These are phyloP conservation scores for Jacaranda copaia DNA, from an alignment of 257 asterid genomes.

Conservation along the genomic window DNA sequence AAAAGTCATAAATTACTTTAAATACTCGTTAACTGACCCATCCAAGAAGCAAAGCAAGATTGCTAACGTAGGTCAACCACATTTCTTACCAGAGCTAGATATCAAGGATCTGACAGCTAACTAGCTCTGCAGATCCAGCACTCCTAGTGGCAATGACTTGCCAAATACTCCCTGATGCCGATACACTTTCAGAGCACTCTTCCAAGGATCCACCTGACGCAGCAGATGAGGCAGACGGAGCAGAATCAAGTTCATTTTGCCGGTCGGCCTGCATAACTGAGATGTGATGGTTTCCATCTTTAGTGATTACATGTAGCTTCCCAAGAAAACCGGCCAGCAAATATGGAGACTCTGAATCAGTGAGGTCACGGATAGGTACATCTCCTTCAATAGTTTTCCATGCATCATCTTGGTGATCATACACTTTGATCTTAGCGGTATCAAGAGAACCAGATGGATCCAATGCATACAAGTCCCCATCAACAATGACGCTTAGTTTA, in stretches of 20 bases:
- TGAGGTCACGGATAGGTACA: conserved; percentile 65
- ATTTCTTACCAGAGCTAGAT: conserved; percentile 44
- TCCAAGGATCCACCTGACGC: conserved; percentile 38
- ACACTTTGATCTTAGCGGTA: conserved; percentile 76
- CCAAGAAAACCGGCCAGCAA: conserved; percentile 81
- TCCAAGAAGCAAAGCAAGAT: neutral
- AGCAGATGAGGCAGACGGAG: conserved; percentile 50
- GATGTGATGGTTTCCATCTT: conserved; percentile 64
- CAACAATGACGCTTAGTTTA: conserved; percentile 77
- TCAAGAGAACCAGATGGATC: conserved; percentile 75
- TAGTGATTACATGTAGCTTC: conserved; percentile 75
- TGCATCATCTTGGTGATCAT: conserved; percentile 73
- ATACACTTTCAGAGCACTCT: conserved; percentile 44
- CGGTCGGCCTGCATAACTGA: conserved; percentile 73
- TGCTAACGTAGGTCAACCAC: neutral
- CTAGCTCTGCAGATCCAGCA: conserved; percentile 78
- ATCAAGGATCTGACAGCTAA: conserved; percentile 82
- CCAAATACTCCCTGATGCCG: conserved; percentile 64
- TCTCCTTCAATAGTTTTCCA: conserved; percentile 88
- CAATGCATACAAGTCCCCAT: conserved; percentile 77
- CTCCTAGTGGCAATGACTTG: conserved; percentile 56
- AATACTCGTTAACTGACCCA: neutral
- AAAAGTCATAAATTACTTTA: neutral
- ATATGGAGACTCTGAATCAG: conserved; percentile 80
- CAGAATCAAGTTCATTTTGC: conserved; percentile 45